Evolutionary conservation across 208 protist species (phyloP), one percentile per base, ranked within the genome.

Genomic region (Lotmaria passim): DNA sequence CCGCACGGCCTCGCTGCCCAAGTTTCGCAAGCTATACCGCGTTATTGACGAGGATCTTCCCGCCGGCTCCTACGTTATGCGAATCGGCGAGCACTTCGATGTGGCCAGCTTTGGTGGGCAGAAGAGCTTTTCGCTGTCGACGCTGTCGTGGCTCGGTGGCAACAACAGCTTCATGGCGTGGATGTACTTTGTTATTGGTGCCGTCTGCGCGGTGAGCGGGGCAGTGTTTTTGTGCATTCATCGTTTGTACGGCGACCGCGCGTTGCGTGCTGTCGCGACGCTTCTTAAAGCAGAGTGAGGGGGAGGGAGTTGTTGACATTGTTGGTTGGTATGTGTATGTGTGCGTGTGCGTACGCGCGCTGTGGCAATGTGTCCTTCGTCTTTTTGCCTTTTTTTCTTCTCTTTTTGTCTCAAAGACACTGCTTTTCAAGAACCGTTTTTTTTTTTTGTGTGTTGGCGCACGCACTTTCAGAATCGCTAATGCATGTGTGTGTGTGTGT

Each of bases 11-110:
- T 96, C 90, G 19, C 74, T 99, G 24, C 97, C 98, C 31, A 96
- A 69, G 28, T 99, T 99, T 80, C 93, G 96, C 36, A 99, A 99
- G 84, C 94, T 99, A n/a, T 97, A 98, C 79, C 86, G 97, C 38
- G 83, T 94, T 44, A 97, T 99, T 47, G 66, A 93, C 46, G 51
- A 65, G 14, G 85, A 94, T 50, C 75, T 99, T 3, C 6, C 36
- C 1, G 55, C 87, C 8, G 98, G 98, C 21, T 82, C 23, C 33
- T 99, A 99, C 83, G 64, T 75, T 2, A 89, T 99, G 81, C 51
- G 69, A 14, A 85, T 99, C 26, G 55, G 82, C 23, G 93, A 99
- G 63, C 87, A 93, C 66, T 99, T 92, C 75, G 89, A 97, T 52
- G 91, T 97, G 12, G 34, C 53, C 8, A 64, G 77, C 33, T 99